Conservation (phyloP, 2,329 filamentous ascomycete genomes). For the Annulohypoxylon truncatum region DNA sequence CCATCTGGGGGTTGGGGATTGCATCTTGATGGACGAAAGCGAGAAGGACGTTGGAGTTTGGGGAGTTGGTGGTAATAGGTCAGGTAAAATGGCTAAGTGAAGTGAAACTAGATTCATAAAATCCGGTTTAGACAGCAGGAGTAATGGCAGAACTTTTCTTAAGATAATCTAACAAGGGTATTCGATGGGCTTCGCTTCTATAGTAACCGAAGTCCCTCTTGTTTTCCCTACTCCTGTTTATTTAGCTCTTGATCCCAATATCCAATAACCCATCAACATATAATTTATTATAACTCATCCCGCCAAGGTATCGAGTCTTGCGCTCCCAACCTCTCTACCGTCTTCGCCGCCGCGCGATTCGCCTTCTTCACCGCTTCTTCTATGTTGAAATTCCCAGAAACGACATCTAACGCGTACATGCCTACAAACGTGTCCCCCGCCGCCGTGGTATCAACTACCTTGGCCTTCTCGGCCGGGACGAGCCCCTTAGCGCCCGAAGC, state of each 20-base stretch:
- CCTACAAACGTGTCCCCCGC: slow-evolving; percentile 96
- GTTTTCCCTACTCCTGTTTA: neutral
- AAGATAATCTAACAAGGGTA: slow-evolving; percentile 26
- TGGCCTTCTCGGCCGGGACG: slow-evolving; percentile 74
- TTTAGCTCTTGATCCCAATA: neutral
- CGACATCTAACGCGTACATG: slow-evolving; percentile 81
- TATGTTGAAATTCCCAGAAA: slow-evolving; percentile 64
- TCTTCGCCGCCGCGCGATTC: slow-evolving; percentile 71
- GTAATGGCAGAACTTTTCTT: slow-evolving; percentile 17
- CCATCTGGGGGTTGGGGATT: slow-evolving; percentile 31
- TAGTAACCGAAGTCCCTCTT: neutral
- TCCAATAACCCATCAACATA: neutral
- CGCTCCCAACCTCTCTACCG: slow-evolving; percentile 73
- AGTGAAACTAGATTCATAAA: slow-evolving; percentile 3
- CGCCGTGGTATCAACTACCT: slow-evolving; percentile 90
- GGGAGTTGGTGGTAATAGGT: slow-evolving; percentile 44
- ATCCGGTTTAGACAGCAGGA: slow-evolving; percentile 10
- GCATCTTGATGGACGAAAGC: slow-evolving; percentile 29
- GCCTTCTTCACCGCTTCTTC: slow-evolving; percentile 70
- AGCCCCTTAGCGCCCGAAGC: slow-evolving; percentile 58
- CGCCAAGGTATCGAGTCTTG: slow-evolving; percentile 75
- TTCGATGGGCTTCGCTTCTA: slow-evolving; percentile 10
- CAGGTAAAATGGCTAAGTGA: neutral
- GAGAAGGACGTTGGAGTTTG: slow-evolving; percentile 46
- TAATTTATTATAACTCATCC: slow-evolving; percentile 55